Base-by-base conservation (phyloP, 768 basidiomycete genomes). In the Lactarius evosmus region DNA sequence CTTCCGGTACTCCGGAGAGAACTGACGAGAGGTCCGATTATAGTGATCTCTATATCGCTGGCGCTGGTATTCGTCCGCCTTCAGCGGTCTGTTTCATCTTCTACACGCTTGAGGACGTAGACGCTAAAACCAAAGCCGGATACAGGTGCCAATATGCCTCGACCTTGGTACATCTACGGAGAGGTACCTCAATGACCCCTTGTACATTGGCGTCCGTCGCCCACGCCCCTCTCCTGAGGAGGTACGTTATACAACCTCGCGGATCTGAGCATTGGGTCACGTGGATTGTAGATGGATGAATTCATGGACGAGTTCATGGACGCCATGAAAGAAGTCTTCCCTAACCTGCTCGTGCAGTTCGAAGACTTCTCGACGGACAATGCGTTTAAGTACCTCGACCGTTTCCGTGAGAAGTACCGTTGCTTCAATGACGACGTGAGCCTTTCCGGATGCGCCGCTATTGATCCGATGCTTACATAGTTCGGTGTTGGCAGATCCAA, bases 301-400 rank as follows among this genome's bases (percentile, higher is more conserved):
- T 94, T 96, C 75, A 91, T 97, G 88, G 91, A 94, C 69, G 89
- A 93, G 73, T 95, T 97, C 77, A 93, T 97, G 91, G 73, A 78
- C 34, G 92, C 91, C 73, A 91, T 95, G 81, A 76, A 80, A 22
- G 73, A 73, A 46, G 79, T 81, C 22, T 95, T 88, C 81, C 94
- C 93, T 0, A 86, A 90, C 67, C 79, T 92, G 59, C 80, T 95
- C 72, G 80, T 95, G 63, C 94, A 95, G 74, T 94, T 93, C 67
- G 91, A 93, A 84, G 94, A 97, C 77, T 97, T 95, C 76, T 87
- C 91, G 30, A 94, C 92, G 2, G 89, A 96, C 67, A 88, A 93
- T 63, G 95, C 95, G 0, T 97, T 97, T 79, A 78, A 82, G 58
- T 95, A 91, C 75, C 86, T 96, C 34, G 82, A 86, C 49, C 79